A percentile compares a stretch with the other conserved stretches of the same genome.
These are phyloP conservation scores for Staphylotrichum longicolle DNA, from an alignment of 495 filamentous ascomycete species.

Conservation along the genomic window DNA sequence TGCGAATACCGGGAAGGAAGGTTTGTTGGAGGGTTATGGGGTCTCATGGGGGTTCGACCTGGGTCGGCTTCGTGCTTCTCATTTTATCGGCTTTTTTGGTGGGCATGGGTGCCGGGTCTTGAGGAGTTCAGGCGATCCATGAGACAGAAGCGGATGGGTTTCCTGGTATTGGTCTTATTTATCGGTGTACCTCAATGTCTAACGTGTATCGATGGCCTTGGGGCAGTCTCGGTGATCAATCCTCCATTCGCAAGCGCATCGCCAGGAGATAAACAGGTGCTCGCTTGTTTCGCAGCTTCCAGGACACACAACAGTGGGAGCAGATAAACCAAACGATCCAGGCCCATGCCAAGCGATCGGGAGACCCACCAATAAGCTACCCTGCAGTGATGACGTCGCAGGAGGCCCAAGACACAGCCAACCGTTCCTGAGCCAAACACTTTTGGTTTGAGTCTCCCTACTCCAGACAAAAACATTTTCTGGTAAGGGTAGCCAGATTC, in stretches of 20 bases:
- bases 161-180: constrained; percentile 7
- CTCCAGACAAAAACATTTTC: background rate
- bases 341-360: background rate
- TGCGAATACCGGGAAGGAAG: background rate
- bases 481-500: background rate
- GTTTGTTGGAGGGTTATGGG: background rate
- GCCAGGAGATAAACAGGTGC: too few relatives aligned
- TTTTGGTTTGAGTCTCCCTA: background rate
- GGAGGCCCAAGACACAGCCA: too few relatives aligned
- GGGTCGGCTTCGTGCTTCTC: background rate
- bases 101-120: background rate
- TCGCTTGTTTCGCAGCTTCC: too few relatives aligned
- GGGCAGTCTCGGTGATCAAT: background rate
- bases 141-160: constrained; percentile 4
- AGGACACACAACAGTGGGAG: too few relatives aligned
- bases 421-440: background rate
- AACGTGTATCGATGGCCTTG: background rate
- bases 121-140: constrained; percentile 1
- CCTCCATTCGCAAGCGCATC: background rate
- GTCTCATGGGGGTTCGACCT: too few relatives aligned
- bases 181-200: constrained; percentile 14
- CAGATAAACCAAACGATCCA: too few relatives aligned
- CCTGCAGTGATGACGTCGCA: constrained; percentile 12
- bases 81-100: background rate
- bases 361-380: too few relatives aligned